Base-by-base conservation (phyloP, 2,329 filamentous ascomycete species). In the Trichoderma guizhouense region DNA sequence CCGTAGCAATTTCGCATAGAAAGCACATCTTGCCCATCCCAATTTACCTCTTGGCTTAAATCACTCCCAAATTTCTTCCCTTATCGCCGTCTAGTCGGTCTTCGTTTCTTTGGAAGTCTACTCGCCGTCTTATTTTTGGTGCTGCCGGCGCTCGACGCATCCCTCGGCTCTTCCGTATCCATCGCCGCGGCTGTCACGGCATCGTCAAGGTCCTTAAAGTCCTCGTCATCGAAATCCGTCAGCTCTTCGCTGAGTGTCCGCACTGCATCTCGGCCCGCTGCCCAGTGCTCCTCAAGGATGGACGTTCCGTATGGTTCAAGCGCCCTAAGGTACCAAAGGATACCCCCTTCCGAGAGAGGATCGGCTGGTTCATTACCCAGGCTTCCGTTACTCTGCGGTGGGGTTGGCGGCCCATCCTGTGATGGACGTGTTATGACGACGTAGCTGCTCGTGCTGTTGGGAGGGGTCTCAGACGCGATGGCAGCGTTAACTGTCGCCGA, bases 221-320 rank as follows among this genome's bases (percentile, higher is more conserved):
- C 93, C 66, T 97, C 94, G 75, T 98, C 95, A 76, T 97, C 95
- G 79, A 98, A 90, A 78, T 98, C 95, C 71, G 93, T 97, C 26
- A 98, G 86, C 76, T 95, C 93, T 81, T 97, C 95, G 77, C 93
- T 97, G 81, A 95, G 90, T 76, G 84, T 85, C 32, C 87, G 83
- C 43, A 86, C 82, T 1, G 92, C 89, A 70, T 95, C 92, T 39
- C 91, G 87, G 2, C 91, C 93, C 0, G 88, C 90, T 86, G 74
- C 77, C 79, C 79, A 81, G 67, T 90, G 87, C 81, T 95, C 92
- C 74, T 92, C 91, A 70, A 93, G 85, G 11, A 95, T 89, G 0
- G 92, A 95, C 0, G 94, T 97, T 71, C 94, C 95, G 68, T 89
- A 69, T 1, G 93, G 92, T 66, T 96, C 89, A 78, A 97, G 97